phyloP scores from a whole-genome alignment of 192 early-diverging fungal genomes.

The Linnemannia schmuckeri region DNA sequence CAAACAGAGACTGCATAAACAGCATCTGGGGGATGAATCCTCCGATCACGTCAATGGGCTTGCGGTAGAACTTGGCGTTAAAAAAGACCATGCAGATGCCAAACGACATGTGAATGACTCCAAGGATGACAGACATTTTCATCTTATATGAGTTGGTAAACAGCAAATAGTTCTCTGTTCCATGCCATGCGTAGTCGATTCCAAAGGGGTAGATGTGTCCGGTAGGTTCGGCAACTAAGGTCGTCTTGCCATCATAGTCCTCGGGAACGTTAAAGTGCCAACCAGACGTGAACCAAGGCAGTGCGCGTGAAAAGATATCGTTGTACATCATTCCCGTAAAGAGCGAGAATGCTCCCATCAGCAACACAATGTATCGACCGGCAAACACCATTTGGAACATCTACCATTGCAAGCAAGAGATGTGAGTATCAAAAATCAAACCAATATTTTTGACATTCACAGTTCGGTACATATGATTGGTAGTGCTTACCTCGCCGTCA shows the following conservation, averaged over 20 bases:
- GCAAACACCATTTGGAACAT: constrained; percentile 91
- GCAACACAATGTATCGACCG: constrained; percentile 96
- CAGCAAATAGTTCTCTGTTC: constrained; percentile 91
- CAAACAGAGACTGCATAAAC: constrained; percentile 95
- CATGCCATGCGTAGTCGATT: constrained; percentile 82
- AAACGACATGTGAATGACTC: constrained; percentile 97
- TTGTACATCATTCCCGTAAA: constrained; percentile 98
- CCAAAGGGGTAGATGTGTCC: constrained; percentile 51
- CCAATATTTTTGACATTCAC: no score
- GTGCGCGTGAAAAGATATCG: constrained; percentile 91
- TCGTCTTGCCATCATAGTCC: constrained; percentile 67
- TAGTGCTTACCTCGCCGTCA: constrained; percentile 80
- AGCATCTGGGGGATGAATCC: constrained; percentile 96
- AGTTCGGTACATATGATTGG: constrained; percentile 55
- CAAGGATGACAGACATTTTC: constrained; percentile 97
- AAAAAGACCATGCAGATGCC: constrained; percentile 89
- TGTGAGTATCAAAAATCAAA: neutral
- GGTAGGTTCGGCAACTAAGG: constrained; percentile 69
- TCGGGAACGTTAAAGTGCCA: constrained; percentile 76
- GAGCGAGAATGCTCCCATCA: constrained; percentile 98
- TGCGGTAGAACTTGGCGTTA: constrained; percentile 91
- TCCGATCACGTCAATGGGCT: constrained; percentile 80
- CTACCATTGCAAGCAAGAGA: constrained; percentile 41
- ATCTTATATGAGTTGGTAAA: constrained; percentile 99
- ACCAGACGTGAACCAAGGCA: constrained; percentile 82